Percentiles rank a stretch among this genome's conserved stretches.
Conservation (phyloP, 495 filamentous ascomycete species). For the Talaromyces borbonicus region DNA sequence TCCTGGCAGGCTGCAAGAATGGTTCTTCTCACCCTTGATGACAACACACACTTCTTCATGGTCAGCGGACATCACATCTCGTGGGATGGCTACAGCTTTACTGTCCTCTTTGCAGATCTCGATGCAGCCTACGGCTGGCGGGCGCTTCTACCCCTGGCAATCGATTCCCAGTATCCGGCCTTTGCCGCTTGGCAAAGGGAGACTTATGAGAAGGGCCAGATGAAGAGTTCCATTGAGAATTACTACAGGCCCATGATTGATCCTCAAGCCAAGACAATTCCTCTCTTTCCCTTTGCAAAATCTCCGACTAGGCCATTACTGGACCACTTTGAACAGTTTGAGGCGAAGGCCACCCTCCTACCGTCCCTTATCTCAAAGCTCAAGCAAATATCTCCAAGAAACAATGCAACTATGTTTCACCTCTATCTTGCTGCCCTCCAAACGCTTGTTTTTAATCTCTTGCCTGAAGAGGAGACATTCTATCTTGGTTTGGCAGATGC, state of each 20-base stretch:
- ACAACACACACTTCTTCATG: constrained; percentile 18
- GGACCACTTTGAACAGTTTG: constrained; percentile 9
- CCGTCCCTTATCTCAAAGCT: constrained; percentile 9
- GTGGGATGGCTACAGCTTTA: constrained; percentile 37
- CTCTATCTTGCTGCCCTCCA: constrained; percentile 31
- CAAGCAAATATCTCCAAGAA: constrained; percentile 11
- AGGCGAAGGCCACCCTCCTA: constrained; percentile 10
- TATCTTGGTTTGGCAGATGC: constrained; percentile 36
- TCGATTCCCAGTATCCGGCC: constrained; percentile 18
- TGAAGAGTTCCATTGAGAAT: constrained; percentile 16
- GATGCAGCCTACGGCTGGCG: constrained; percentile 25
- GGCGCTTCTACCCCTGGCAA: constrained; percentile 5
- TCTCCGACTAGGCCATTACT: constrained; percentile 8
- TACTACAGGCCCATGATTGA: constrained; percentile 28
- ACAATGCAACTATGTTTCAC: constrained; percentile 30
- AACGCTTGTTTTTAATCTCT: constrained; percentile 17
- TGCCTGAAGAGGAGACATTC: constrained; percentile 20
- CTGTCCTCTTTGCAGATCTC: constrained; percentile 29
- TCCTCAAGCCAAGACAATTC: constrained; percentile 14
- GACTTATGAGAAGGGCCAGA: constrained; percentile 12
- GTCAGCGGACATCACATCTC: constrained; percentile 36
- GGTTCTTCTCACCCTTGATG: constrained; percentile 12
- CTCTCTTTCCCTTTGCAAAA: constrained; percentile 22
- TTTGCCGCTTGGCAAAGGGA: constrained; percentile 16
- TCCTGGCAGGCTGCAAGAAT: constrained; percentile 22